Evolutionary conservation across 2,329 filamentous ascomycete genomes (phyloP).

Genomic region (Fusarium palustre): DNA sequence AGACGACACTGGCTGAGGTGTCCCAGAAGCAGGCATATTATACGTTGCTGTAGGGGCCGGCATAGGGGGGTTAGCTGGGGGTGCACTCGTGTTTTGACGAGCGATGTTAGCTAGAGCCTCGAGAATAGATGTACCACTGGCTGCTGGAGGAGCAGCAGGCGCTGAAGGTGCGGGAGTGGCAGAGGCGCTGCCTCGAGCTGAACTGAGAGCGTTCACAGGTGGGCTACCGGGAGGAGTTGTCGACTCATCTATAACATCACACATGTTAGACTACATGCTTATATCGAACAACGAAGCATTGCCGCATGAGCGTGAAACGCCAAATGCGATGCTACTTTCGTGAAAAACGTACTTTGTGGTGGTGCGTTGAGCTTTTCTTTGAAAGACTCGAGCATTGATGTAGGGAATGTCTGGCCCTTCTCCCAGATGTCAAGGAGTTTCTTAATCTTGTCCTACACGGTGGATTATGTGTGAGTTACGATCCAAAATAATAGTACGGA

Average conservation of each 20-base stretch:
- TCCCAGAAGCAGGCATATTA: conserved; percentile 50
- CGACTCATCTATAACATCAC: conserved; percentile 67
- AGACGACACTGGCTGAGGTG: conserved; percentile 51
- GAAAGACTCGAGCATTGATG: conserved; percentile 81
- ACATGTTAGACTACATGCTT: conserved; percentile 55
- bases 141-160: conserved; percentile 56
- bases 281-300: conserved; percentile 6
- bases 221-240: conserved; percentile 78
- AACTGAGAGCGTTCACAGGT: conserved; percentile 59
- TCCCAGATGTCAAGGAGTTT: conserved; percentile 99
- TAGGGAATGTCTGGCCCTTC: conserved; percentile 90
- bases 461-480: conserved; percentile 56
- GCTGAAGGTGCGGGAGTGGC: conserved; percentile 35
- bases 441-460: conserved; percentile 86
- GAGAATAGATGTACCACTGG: conserved; percentile 72
- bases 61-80: conserved; percentile 54
- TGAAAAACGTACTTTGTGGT: conserved; percentile 70
- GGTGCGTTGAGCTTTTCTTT: conserved; percentile 80
- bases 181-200: conserved; percentile 49
- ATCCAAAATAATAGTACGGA: conserved; percentile 39
- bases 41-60: conserved; percentile 60
- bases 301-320: background rate
- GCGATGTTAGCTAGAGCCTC: conserved; percentile 85
- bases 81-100: conserved; percentile 72
- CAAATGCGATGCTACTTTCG: conserved; percentile 4